Conservation (phyloP, 768 basidiomycete species). For the Heimioporus sp. region DNA sequence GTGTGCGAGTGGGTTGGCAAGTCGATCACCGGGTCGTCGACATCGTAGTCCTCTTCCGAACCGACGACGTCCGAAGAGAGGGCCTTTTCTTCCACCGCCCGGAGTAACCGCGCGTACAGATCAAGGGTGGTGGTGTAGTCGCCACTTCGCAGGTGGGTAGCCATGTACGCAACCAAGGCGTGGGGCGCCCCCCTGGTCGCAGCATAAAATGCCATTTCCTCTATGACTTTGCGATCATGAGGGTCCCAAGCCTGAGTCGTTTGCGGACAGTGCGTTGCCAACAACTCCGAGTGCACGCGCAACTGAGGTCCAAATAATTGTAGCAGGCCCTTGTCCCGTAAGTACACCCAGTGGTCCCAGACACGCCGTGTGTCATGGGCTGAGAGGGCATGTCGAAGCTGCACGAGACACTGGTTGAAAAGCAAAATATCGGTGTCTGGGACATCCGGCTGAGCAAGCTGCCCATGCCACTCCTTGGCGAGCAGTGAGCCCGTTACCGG, state of each 20-base stretch:
- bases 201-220: slow-evolving; percentile 49
- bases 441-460: slow-evolving; percentile 5
- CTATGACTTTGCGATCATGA: slow-evolving; percentile 30
- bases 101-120: slow-evolving; percentile 42
- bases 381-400: slow-evolving; percentile 39
- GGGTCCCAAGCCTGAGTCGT: slow-evolving; percentile 24
- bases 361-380: slow-evolving; percentile 32
- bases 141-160: slow-evolving; percentile 39
- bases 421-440: slow-evolving; percentile 32
- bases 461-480: slow-evolving; percentile 11
- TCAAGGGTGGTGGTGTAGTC: slow-evolving; percentile 43
- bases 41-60: slow-evolving; percentile 16
- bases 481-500: neutral
- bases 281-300: slow-evolving; percentile 36
- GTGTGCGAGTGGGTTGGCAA: slow-evolving; percentile 15
- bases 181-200: slow-evolving; percentile 44
- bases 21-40: slow-evolving; percentile 26
- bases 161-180: slow-evolving; percentile 51
- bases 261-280: slow-evolving; percentile 30
- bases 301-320: slow-evolving; percentile 47
- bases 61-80: slow-evolving; percentile 12
- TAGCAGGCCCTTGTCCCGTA: slow-evolving; percentile 43
- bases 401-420: slow-evolving; percentile 36
- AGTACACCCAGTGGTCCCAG: slow-evolving; percentile 39
- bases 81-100: slow-evolving; percentile 17